Evolutionary conservation across 495 filamentous ascomycete species (phyloP).

Genomic region (Thozetella sp.): DNA sequence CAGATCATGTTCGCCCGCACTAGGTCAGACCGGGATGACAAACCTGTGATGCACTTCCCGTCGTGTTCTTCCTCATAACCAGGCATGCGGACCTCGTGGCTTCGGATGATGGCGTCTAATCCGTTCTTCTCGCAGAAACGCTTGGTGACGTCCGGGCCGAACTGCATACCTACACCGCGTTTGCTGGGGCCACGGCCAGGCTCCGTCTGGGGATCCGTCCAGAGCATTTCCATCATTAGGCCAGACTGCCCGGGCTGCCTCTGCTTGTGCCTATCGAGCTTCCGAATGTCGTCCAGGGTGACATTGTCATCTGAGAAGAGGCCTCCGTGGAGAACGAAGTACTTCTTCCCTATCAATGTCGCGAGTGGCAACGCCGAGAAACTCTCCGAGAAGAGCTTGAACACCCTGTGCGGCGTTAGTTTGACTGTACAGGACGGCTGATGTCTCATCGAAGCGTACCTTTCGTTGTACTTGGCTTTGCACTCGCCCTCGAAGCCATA

Average conservation of each 20-base stretch:
- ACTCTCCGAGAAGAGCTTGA: constrained; percentile 97
- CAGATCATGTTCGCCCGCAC: constrained; percentile 12
- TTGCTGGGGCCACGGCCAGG: constrained; percentile 94
- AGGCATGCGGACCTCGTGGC: constrained; percentile 96
- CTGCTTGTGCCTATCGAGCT: constrained; percentile 88
- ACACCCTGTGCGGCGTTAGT: constrained; percentile 51
- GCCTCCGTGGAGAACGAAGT: constrained; percentile 91
- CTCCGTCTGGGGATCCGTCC: constrained; percentile 90
- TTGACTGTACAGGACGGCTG: background rate
- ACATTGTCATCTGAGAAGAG: constrained; percentile 97
- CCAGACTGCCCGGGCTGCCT: constrained; percentile 93
- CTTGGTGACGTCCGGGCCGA: constrained; percentile 96
- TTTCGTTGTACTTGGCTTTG: constrained; percentile 95
- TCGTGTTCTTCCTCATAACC: constrained; percentile 98
- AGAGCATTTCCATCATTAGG: constrained; percentile 99
- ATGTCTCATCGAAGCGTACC: constrained; percentile 26
- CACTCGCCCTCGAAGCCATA: constrained; percentile 99
- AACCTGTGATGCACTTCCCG: constrained; percentile 92
- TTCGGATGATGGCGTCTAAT: constrained; percentile 91
- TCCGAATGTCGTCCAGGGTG: constrained; percentile 88
- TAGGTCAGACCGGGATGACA: constrained; percentile 10
- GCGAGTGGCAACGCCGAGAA: constrained; percentile 95
- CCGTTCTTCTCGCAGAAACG: constrained; percentile 96
- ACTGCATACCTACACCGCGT: constrained; percentile 93
- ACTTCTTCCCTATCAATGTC: constrained; percentile 89